Percentiles rank a stretch among this genome's conserved stretches.
phyloP scores from a whole-genome alignment of 768 basidiomycete species.

The Boletus rubescentipes region DNA sequence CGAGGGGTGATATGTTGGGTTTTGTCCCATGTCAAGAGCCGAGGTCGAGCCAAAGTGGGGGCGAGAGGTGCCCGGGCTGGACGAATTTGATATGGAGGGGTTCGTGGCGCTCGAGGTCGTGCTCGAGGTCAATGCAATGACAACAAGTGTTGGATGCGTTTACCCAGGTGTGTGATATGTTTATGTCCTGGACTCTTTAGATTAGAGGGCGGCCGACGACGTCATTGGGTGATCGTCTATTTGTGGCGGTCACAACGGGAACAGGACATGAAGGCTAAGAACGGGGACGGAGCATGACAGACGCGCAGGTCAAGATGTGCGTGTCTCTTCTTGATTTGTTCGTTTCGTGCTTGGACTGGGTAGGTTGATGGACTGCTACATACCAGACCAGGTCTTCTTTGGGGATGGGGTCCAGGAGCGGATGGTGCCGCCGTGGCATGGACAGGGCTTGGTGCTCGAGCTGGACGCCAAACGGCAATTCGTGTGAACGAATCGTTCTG shows the following conservation, averaged over 20 bases:
- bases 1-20: slow-evolving; percentile 97
- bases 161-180: slow-evolving; percentile 55
- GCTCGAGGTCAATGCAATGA: slow-evolving; percentile 62
- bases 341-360: neutral
- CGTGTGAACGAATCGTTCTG: slow-evolving; percentile 43
- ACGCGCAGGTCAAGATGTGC: slow-evolving; percentile 65
- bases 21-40: slow-evolving; percentile 55
- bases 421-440: slow-evolving; percentile 41
- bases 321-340: slow-evolving; percentile 1
- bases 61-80: slow-evolving; percentile 22
- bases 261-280: slow-evolving; percentile 78
- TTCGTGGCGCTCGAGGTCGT: slow-evolving; percentile 53
- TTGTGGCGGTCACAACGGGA: slow-evolving; percentile 90
- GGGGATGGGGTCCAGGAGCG: slow-evolving; percentile 49
- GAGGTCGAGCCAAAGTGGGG: slow-evolving; percentile 58
- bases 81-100: slow-evolving; percentile 33
- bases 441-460: slow-evolving; percentile 49
- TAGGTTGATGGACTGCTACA: slow-evolving; percentile 91
- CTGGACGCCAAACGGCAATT: slow-evolving; percentile 57
- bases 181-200: slow-evolving; percentile 21
- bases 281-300: slow-evolving; percentile 91
- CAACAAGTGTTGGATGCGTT: slow-evolving; percentile 75
- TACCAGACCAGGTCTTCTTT: slow-evolving; percentile 91
- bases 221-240: slow-evolving; percentile 62
- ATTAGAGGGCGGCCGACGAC: slow-evolving; percentile 37